Base-by-base conservation (phyloP, 2,329 filamentous ascomycete species). In the Trichoderma atrobrunneum region DNA sequence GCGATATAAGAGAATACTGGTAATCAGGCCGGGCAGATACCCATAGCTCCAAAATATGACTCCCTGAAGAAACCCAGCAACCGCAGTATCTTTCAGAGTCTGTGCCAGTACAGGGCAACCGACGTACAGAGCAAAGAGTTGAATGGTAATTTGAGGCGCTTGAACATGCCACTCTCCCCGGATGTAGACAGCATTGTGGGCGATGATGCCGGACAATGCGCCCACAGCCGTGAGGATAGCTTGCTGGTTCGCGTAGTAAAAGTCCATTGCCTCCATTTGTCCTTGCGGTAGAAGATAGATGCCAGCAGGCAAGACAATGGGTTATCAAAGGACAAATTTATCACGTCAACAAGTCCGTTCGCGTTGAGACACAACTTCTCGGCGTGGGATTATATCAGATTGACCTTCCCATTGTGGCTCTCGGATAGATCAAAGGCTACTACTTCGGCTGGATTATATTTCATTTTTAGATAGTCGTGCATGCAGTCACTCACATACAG, bases 101-200 rank as follows among this genome's bases (percentile, higher is more conserved):
- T 24, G 48, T 14, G 11, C 48, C 21, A 54, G 48, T 14, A 54
- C 21, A 24, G 48, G 48, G 3, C 11, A 24, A 24, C 48, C 48
- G 21, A 7, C 48, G 6, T 54, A 54, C 1, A 54, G 21, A 7
- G 21, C 48, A 54, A 54, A 54, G 5, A 54, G 48, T 14, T 54
- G 48, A 24, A 54, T 74, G 61, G 36, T 77, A 63, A 78, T 75
- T 7, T 73, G 59, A 30, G 76, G 74, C 1, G 73, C 76, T n/a
- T 76, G 74, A 2, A 77, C 36, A 68, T 78, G 77, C 76, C 76
- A 78, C 71, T 78, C 77, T 14, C 76, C 75, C 32, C 68, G 71
- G 59, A 78, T 76, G 71, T 78, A 78, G 21, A 78, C 7, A n/a
- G 57, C n/a, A 21, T 24, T 34, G 59, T 70, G 68, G 32, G 54